These are phyloP conservation scores for Pyrenophora teres DNA, from an alignment of 2,329 filamentous ascomycete species.

Conservation along the genomic window DNA sequence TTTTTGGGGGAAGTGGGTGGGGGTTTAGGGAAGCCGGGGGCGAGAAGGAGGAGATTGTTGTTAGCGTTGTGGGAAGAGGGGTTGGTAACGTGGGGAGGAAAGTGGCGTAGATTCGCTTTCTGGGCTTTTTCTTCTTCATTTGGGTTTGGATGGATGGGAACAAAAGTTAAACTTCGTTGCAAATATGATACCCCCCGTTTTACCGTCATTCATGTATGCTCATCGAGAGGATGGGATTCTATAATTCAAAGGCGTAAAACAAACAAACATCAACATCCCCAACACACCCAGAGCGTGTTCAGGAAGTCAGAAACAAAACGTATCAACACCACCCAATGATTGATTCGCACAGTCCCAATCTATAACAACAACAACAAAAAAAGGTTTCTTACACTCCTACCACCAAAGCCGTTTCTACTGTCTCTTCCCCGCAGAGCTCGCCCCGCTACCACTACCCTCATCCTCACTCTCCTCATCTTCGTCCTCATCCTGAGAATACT, in stretches of 20 bases:
- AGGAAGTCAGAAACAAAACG: too few species aligned
- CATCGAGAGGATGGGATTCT: too few species aligned
- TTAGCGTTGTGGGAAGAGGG: constrained; percentile 90
- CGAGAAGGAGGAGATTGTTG: constrained; percentile 71
- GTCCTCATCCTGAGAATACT: constrained; percentile 35
- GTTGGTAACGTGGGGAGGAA: constrained; percentile 96
- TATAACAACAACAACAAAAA: background rate
- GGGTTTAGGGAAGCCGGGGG: constrained; percentile 67
- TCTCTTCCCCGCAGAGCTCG: constrained; percentile 32
- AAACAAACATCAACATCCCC: background rate
- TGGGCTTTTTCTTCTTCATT: background rate
- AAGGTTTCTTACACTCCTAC: too few species aligned
- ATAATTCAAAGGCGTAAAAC: too few species aligned
- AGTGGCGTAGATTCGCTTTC: constrained; percentile 61
- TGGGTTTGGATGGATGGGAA: background rate
- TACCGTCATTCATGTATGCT: background rate
- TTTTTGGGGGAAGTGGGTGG: constrained; percentile 91
- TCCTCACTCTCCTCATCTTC: constrained; percentile 33
- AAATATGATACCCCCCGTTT: constrained; percentile 24
- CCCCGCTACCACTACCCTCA: constrained; percentile 27
- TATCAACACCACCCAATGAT: constrained; percentile 26
- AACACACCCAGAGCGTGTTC: too few species aligned
- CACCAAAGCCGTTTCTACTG: constrained; percentile 19
- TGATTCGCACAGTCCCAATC: constrained; percentile 3
- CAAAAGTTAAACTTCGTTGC: constrained; percentile 1